These are phyloP conservation scores for Candida taoyuanica DNA, from an alignment of 805 yeast genomes.

Conservation along the genomic window DNA sequence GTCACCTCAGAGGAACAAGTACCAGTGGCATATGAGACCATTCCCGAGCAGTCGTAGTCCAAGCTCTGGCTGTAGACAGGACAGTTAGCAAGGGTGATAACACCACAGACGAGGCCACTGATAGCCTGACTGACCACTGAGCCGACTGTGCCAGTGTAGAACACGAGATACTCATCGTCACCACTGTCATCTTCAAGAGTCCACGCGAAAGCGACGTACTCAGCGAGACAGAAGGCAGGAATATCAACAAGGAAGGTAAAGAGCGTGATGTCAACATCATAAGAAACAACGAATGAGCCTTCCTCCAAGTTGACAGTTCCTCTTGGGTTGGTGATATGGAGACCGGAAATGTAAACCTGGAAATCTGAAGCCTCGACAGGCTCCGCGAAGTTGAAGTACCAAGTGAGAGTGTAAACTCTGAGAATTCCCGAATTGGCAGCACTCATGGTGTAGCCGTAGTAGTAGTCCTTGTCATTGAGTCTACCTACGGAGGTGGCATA, in stretches of 20 bases:
- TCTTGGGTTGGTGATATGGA: conserved; percentile 2
- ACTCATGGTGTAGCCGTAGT: conserved; percentile 5
- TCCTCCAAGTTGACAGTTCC: conserved; percentile 18
- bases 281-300: conserved; percentile 13
- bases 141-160: conserved; percentile 20
- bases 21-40: conserved; percentile 1
- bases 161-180: conserved; percentile 4
- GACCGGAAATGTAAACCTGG: conserved; percentile 7
- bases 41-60: conserved; percentile 11
- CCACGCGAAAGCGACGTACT: conserved; percentile 9
- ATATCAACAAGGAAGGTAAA: conserved; percentile 1
- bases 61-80: conserved; percentile 4
- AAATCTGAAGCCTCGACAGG: conserved; percentile 12
- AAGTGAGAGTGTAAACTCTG: conserved; percentile 13
- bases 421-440: conserved; percentile 2
- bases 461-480: conserved; percentile 8
- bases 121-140: conserved; percentile 6
- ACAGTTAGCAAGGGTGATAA: conserved; percentile 7
- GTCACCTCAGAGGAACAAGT: conserved; percentile 3
- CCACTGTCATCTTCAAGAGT: conserved; percentile 2
- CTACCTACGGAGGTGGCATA: conserved; percentile 2
- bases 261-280: conserved; percentile 5
- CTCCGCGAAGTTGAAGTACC: conserved; percentile 17
- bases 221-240: conserved; percentile 4
- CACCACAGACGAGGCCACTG: conserved; percentile 8